These are phyloP conservation scores for Wickerhamomyces sydowiorum DNA, from an alignment of 805 yeast species.

Conservation along the genomic window DNA sequence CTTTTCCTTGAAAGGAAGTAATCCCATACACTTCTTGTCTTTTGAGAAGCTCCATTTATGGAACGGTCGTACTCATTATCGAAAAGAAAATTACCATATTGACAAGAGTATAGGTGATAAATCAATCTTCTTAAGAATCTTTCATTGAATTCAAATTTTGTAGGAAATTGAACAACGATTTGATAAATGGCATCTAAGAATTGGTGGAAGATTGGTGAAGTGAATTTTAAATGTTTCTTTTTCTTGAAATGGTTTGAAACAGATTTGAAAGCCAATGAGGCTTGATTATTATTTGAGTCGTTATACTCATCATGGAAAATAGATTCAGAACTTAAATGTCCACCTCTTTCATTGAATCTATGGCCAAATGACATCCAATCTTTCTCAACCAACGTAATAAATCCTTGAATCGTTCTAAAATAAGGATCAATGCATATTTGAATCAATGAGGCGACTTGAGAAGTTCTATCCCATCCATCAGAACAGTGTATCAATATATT, in stretches of 20 bases:
- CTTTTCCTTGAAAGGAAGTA: slow-evolving; percentile 71
- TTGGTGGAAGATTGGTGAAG: slow-evolving; percentile 94
- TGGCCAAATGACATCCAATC: slow-evolving; percentile 97
- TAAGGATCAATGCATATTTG: slow-evolving; percentile 89
- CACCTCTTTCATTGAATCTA: slow-evolving; percentile 77
- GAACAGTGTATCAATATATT: slow-evolving; percentile 90
- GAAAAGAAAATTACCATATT: slow-evolving; percentile 84
- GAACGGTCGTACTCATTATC: slow-evolving; percentile 65
- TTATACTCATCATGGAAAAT: slow-evolving; percentile 36
- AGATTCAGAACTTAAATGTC: slow-evolving; percentile 58
- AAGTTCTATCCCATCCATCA: slow-evolving; percentile 98
- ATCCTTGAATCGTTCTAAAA: slow-evolving; percentile 83
- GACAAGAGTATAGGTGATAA: slow-evolving; percentile 89
- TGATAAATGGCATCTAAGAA: slow-evolving; percentile 89
- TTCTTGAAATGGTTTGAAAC: slow-evolving; percentile 47
- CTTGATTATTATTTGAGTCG: slow-evolving; percentile 19
- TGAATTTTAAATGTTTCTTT: slow-evolving; percentile 45
- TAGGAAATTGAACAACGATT: slow-evolving; percentile 62
- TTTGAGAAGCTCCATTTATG: slow-evolving; percentile 32
- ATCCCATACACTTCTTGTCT: slow-evolving; percentile 87
- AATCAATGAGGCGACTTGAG: slow-evolving; percentile 79
- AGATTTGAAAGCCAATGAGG: slow-evolving; percentile 39
- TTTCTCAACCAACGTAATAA: slow-evolving; percentile 78
- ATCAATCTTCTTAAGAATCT: slow-evolving; percentile 76
- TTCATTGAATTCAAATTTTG: slow-evolving; percentile 80